Evolutionary conservation across 345 rosid species (phyloP).

Genomic region (Cardamine chenopodiifolia): DNA sequence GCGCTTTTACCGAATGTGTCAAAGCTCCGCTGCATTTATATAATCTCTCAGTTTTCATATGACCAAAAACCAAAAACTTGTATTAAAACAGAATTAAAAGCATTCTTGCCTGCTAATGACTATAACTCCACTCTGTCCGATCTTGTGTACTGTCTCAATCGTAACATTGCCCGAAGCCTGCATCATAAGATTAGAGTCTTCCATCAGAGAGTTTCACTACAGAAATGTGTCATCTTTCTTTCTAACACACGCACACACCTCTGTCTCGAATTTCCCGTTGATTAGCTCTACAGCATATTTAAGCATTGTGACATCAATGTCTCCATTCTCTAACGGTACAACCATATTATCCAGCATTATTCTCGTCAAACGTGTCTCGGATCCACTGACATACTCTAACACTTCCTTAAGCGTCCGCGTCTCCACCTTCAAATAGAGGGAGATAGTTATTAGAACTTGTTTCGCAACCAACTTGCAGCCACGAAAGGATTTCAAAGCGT

Average conservation of each 20-base stretch:
- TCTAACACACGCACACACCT: slow-evolving; percentile 49
- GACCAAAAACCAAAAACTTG: neutral
- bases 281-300: slow-evolving; percentile 71
- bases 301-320: slow-evolving; percentile 87
- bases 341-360: slow-evolving; percentile 99
- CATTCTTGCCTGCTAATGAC: slow-evolving; percentile 75
- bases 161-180: slow-evolving; percentile 98
- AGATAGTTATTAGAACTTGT: neutral
- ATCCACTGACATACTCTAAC: slow-evolving; percentile 57
- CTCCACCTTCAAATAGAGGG: slow-evolving; percentile 62
- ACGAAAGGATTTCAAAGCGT: slow-evolving; percentile 9
- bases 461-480: neutral
- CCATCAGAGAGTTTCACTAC: neutral
- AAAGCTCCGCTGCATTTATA: slow-evolving; percentile 71
- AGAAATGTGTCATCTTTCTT: neutral
- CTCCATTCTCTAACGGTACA: slow-evolving; percentile 78
- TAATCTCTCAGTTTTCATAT: neutral
- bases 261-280: slow-evolving; percentile 77
- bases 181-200: slow-evolving; percentile 15
- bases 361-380: slow-evolving; percentile 65
- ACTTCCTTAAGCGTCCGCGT: slow-evolving; percentile 80
- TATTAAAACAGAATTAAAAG: neutral
- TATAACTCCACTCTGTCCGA: slow-evolving; percentile 94
- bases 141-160: slow-evolving; percentile 83
- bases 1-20: slow-evolving; percentile 91